A percentile compares a stretch with the other conserved stretches of the same genome.
phyloP scores from a whole-genome alignment of 495 filamentous ascomycete species.

The Tuber aestivum region DNA sequence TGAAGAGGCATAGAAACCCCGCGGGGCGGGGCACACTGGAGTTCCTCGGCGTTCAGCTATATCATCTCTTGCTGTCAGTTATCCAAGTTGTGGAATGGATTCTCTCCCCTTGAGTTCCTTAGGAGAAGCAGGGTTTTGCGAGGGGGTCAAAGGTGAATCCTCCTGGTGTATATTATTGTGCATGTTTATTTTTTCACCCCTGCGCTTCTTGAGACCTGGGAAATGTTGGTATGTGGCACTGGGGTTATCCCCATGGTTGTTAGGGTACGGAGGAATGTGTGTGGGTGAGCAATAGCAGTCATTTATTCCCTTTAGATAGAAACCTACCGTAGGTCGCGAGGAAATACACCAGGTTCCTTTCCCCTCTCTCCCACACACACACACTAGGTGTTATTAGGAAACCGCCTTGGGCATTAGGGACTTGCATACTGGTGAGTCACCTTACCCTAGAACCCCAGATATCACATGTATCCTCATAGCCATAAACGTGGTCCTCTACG shows the following conservation, averaged over 20 bases:
- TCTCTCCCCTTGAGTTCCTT: background rate
- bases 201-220: background rate
- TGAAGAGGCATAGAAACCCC: conserved; percentile 36
- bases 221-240: background rate
- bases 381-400: no score
- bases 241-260: no score
- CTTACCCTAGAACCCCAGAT: background rate
- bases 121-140: background rate
- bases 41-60: background rate
- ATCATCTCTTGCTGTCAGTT: background rate
- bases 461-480: background rate
- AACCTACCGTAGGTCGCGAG: no score
- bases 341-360: no score
- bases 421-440: background rate
- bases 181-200: background rate
- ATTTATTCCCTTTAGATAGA: no score
- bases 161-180: background rate
- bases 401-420: background rate
- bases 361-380: no score
- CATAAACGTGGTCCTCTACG: background rate
- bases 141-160: background rate
- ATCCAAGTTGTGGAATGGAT: background rate
- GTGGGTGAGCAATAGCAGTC: no score
- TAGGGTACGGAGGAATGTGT: no score
- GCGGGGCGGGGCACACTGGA: background rate